phyloP scores from a whole-genome alignment of 306 rosid species.

The Inga oerstediana region DNA sequence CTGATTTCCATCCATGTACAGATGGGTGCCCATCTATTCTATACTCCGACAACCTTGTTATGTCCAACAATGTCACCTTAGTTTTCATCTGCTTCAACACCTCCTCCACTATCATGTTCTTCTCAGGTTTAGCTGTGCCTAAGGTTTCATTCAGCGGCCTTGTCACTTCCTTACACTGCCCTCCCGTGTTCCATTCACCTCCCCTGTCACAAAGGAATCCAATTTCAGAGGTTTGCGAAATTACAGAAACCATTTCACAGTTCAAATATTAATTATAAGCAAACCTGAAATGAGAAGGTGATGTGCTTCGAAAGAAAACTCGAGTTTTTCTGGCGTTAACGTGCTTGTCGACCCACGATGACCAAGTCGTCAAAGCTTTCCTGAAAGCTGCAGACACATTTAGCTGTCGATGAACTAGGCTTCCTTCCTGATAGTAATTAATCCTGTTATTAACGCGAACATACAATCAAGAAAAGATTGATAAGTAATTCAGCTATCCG shows the following conservation, averaged over 20 bases:
- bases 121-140: slow-evolving; percentile 46
- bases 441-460: slow-evolving; percentile 50
- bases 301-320: slow-evolving; percentile 84
- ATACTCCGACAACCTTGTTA: slow-evolving; percentile 72
- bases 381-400: slow-evolving; percentile 71
- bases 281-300: slow-evolving; percentile 98
- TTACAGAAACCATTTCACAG: not conserved
- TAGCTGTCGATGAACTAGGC: slow-evolving; percentile 73
- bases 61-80: slow-evolving; percentile 70
- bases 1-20: slow-evolving; percentile 57
- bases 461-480: not conserved
- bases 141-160: slow-evolving; percentile 57
- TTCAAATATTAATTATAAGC: slow-evolving; percentile 12
- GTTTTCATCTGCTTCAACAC: slow-evolving; percentile 74
- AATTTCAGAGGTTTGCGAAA: not conserved
- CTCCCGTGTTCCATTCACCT: slow-evolving; percentile 93
- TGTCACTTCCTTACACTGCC: slow-evolving; percentile 78
- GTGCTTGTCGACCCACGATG: slow-evolving; percentile 79
- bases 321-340: slow-evolving; percentile 63
- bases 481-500: slow-evolving; percentile 7
- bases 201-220: slow-evolving; percentile 55
- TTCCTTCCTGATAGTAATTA: slow-evolving; percentile 86
- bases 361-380: slow-evolving; percentile 82
- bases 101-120: slow-evolving; percentile 59
- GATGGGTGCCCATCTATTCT: slow-evolving; percentile 92